A percentile compares a stretch with the other conserved stretches of the same genome.
These are phyloP conservation scores for Pleurostoma richardsiae DNA, from an alignment of 2,329 filamentous ascomycete species.

Conservation along the genomic window DNA sequence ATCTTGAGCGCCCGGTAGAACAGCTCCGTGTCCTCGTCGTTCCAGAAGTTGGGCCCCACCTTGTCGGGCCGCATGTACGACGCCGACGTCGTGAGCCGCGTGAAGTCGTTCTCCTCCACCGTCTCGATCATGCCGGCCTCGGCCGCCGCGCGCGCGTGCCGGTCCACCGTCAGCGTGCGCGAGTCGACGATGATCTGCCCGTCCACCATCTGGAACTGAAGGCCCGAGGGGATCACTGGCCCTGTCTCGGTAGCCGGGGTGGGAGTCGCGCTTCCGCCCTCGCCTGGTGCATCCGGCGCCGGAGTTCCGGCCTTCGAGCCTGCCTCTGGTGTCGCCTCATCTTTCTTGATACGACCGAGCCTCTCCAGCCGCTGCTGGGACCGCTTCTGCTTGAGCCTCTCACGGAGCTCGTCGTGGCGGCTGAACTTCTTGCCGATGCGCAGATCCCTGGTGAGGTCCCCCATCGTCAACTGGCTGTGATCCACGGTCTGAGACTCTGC, in stretches of 20 bases:
- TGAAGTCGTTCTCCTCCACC: constrained; percentile 75
- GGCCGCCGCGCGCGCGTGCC: constrained; percentile 57
- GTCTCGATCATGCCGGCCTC: constrained; percentile 50
- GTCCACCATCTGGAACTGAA: constrained; percentile 60
- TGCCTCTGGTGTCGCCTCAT: constrained; percentile 3
- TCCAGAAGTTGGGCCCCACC: constrained; percentile 64
- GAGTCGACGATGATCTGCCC: constrained; percentile 70
- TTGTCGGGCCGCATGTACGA: constrained; percentile 61
- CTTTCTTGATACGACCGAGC: constrained; percentile 6
- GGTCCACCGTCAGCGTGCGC: constrained; percentile 61
- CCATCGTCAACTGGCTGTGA: constrained; percentile 63
- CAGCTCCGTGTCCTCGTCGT: constrained; percentile 61
- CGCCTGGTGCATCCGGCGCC: background rate
- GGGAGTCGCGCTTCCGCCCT: constrained; percentile 13
- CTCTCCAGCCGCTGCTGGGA: constrained; percentile 4
- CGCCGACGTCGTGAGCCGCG: constrained; percentile 61
- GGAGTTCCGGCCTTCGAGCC: constrained; percentile 11
- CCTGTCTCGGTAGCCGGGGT: constrained; percentile 9
- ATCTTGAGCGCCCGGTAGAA: constrained; percentile 72
- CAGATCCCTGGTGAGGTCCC: constrained; percentile 64
- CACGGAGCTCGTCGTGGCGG: constrained; percentile 66
- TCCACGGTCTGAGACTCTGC: constrained; percentile 61
- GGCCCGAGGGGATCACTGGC: constrained; percentile 31
- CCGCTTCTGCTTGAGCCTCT: constrained; percentile 51
- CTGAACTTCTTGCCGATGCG: constrained; percentile 71